phyloP scores from a whole-genome alignment of 768 basidiomycete genomes.

The Lenzites betulinus region DNA sequence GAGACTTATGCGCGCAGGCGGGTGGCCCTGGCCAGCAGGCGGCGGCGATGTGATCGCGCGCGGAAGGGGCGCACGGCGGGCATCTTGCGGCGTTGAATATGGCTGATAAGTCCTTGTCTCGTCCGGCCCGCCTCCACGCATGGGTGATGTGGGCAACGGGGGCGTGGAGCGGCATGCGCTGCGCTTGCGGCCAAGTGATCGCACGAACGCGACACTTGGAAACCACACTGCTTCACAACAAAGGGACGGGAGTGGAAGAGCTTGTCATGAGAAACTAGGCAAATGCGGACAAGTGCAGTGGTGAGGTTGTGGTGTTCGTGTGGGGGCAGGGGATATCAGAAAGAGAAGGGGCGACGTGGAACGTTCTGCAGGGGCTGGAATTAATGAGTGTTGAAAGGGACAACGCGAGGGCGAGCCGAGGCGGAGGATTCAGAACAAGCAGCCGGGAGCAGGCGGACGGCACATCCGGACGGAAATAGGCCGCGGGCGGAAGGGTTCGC shows the following conservation, averaged over 20 bases:
- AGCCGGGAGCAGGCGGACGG: too few relatives aligned
- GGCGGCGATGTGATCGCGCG: slow-evolving; percentile 3
- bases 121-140: neutral
- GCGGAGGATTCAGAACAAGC: neutral
- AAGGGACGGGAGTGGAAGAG: slow-evolving; percentile 1
- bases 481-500: too few relatives aligned
- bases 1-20: neutral
- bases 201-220: neutral
- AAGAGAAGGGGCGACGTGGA: slow-evolving; percentile 3
- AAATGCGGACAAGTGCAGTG: slow-evolving; percentile 9
- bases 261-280: slow-evolving; percentile 1
- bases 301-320: neutral
- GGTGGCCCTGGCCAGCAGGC: neutral
- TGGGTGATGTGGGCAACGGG: neutral
- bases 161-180: neutral
- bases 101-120: neutral
- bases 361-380: slow-evolving; percentile 4
- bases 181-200: slow-evolving; percentile 2
- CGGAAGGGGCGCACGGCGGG: slow-evolving; percentile 4
- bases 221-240: slow-evolving; percentile 4
- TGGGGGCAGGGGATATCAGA: slow-evolving; percentile 5
- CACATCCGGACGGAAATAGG: too few relatives aligned
- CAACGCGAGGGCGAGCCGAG: neutral
- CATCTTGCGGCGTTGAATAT: neutral
- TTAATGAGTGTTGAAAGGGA: neutral